Conservation (phyloP, 495 filamentous ascomycete species). For the Penicillium robsamsonii region DNA sequence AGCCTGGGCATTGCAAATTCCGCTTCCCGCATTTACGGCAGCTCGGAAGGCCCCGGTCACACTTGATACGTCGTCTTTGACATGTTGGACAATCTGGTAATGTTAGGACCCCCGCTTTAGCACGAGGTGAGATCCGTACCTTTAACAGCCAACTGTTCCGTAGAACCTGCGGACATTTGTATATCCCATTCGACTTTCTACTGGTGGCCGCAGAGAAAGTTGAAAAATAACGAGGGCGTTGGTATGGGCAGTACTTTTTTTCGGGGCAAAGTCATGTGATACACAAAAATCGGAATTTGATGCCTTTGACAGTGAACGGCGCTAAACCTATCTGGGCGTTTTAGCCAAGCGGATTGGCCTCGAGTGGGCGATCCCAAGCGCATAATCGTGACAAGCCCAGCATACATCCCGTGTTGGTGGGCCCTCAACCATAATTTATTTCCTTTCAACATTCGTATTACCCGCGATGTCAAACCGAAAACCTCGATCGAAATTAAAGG, state of each 20-base stretch:
- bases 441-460: no score
- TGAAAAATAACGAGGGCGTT: not conserved
- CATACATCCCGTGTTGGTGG: no score
- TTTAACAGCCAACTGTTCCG: slow-evolving; percentile 16
- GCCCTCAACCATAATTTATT: no score
- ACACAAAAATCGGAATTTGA: not conserved
- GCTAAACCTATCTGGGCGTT: not conserved
- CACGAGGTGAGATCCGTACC: slow-evolving; percentile 8
- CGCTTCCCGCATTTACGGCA: slow-evolving; percentile 37
- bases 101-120: not conserved
- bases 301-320: not conserved
- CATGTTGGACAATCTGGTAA: slow-evolving; percentile 42
- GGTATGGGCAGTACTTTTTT: not conserved
- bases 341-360: not conserved
- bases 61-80: slow-evolving; percentile 51
- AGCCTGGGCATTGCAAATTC: slow-evolving; percentile 46
- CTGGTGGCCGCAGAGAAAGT: not conserved
- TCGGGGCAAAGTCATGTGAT: not conserved
- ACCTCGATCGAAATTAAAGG: no score
- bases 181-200: slow-evolving; percentile 10
- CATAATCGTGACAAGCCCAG: no score
- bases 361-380: not conserved
- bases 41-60: slow-evolving; percentile 35
- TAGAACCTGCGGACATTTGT: slow-evolving; percentile 18
- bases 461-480: no score